Evolutionary conservation across 495 filamentous ascomycete species (phyloP).

Genomic region (Melanomma pulvis-pyrius): DNA sequence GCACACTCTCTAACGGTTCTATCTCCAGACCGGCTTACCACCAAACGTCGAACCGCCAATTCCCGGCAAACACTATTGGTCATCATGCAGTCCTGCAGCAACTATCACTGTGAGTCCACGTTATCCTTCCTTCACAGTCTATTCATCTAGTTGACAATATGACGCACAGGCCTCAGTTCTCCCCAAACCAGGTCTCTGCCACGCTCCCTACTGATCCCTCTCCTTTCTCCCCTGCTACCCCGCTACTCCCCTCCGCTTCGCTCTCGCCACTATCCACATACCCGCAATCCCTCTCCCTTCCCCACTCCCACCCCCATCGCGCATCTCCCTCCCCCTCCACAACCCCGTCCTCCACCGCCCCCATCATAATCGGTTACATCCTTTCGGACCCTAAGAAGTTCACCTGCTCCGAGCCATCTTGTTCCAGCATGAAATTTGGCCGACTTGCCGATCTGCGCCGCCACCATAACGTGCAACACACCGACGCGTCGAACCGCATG

Average conservation of each 20-base stretch:
- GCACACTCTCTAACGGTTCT: conserved; percentile 3
- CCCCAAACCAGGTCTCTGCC: neutral
- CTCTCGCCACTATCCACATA: neutral
- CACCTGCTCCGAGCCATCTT: neutral
- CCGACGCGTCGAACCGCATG: neutral
- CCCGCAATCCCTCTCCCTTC: neutral
- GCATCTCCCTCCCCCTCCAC: neutral
- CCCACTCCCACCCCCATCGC: neutral
- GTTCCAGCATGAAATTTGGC: conserved; percentile 1
- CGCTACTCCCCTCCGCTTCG: neutral
- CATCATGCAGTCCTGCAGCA: neutral
- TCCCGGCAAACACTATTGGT: neutral
- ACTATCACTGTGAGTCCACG: neutral
- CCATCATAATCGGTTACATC: conserved; percentile 2
- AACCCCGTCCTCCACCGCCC: neutral
- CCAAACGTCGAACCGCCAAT: neutral
- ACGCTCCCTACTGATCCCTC: neutral
- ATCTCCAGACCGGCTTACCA: neutral
- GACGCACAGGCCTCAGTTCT: conserved; percentile 3
- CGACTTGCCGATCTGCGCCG: conserved; percentile 17
- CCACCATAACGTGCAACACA: conserved; percentile 3
- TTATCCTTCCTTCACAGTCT: neutral
- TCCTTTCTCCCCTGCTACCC: neutral
- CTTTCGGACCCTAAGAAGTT: conserved; percentile 6
- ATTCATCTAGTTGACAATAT: neutral